These are phyloP conservation scores for Taphrina pruni DNA, from an alignment of 1,139 yeast species.

Conservation along the genomic window DNA sequence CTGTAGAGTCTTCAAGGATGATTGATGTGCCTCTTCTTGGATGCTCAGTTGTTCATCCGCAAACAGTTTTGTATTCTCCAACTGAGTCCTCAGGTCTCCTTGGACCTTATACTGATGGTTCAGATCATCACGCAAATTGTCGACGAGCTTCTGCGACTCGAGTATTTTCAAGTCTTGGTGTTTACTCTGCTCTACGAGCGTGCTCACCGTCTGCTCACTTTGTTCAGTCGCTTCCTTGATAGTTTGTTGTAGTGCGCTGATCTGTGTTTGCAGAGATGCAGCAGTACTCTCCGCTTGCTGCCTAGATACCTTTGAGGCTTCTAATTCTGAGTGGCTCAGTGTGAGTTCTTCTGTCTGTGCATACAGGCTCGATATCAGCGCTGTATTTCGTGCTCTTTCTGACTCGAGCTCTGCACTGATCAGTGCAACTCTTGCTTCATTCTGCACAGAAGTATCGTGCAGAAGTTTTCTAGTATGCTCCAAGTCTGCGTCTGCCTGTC, in stretches of 20 bases:
- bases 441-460: background rate
- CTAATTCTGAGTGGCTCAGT: background rate
- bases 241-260: background rate
- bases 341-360: background rate
- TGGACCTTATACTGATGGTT: background rate
- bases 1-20: conserved; percentile 10
- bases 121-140: background rate
- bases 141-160: background rate
- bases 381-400: background rate
- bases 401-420: background rate
- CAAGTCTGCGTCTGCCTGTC: background rate
- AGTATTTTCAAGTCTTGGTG: background rate
- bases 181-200: background rate
- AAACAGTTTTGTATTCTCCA: conserved; percentile 5
- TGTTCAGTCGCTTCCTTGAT: background rate
- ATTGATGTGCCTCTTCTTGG: conserved; percentile 17
- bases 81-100: background rate
- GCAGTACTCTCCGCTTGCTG: background rate
- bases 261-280: background rate
- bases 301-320: background rate
- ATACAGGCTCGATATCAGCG: background rate
- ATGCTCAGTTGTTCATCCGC: conserved; percentile 34
- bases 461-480: background rate
- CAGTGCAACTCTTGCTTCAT: background rate
- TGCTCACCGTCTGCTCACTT: background rate